phyloP scores from a whole-genome alignment of 116 monocot species.

The Dioscorea cayenensis region DNA sequence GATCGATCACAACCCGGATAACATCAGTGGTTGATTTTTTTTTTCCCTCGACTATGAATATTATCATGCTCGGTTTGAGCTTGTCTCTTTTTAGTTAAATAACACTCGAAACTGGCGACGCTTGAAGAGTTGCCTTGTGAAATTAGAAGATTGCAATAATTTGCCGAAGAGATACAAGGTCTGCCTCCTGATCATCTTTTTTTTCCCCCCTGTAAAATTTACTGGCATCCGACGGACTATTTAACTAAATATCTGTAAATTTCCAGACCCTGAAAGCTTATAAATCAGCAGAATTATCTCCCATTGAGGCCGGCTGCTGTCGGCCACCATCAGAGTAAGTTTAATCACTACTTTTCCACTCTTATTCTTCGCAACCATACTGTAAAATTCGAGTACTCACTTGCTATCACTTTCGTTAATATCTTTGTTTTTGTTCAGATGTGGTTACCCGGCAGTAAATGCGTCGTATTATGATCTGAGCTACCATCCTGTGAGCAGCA shows the following conservation, averaged over 20 bases:
- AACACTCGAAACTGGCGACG: conserved; percentile 66
- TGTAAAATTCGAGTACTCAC: too few relatives aligned
- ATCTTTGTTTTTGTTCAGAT: conserved; percentile 34
- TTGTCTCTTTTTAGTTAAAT: conserved; percentile 46
- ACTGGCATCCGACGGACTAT: not conserved
- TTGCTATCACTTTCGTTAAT: not conserved
- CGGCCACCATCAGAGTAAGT: conserved; percentile 89
- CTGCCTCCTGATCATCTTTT: not conserved
- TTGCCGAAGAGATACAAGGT: conserved; percentile 86
- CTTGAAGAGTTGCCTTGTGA: conserved; percentile 86
- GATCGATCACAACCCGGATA: not conserved
- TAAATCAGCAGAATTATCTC: conserved; percentile 73
- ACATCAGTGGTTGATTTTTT: not conserved
- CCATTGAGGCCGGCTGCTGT: conserved; percentile 95
- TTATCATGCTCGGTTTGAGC: not conserved
- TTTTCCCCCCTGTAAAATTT: not conserved
- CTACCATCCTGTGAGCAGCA: conserved; percentile 80
- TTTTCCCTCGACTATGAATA: not conserved
- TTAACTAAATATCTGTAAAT: not conserved
- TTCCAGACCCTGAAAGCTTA: conserved; percentile 72
- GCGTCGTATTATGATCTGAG: conserved; percentile 92
- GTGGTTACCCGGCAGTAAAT: conserved; percentile 86
- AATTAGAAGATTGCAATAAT: conserved; percentile 70
- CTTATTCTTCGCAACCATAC: not conserved
- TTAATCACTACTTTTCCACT: not conserved